Conservation (phyloP, 305 asterid species). For the Fraxinus greggii region DNA sequence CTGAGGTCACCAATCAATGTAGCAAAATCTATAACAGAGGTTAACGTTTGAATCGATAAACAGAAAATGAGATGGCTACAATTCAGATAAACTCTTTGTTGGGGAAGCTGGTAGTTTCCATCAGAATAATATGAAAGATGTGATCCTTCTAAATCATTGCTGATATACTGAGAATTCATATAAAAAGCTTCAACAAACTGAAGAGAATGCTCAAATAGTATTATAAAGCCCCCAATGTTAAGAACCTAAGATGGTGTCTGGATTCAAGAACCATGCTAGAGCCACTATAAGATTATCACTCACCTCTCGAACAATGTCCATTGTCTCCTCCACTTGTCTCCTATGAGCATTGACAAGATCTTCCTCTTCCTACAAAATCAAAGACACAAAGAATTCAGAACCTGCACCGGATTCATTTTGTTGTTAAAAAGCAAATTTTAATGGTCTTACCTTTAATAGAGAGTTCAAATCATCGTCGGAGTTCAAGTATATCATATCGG, state of each 20-base stretch:
- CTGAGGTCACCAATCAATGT: not conserved
- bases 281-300: constrained; percentile 16
- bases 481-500: constrained; percentile 54
- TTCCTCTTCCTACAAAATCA: constrained; percentile 78
- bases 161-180: not conserved
- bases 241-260: not conserved
- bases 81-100: not conserved
- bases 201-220: not conserved
- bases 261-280: not conserved
- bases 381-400: constrained; percentile 7
- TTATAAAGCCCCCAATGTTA: not conserved
- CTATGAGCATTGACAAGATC: constrained; percentile 92
- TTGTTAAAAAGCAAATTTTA: not conserved
- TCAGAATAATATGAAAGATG: not conserved
- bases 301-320: constrained; percentile 96
- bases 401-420: not conserved
- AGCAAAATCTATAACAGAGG: not conserved
- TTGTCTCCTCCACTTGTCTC: constrained; percentile 94
- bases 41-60: not conserved
- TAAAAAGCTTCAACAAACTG: not conserved
- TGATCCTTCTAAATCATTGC: not conserved
- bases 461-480: constrained; percentile 68
- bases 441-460: constrained; percentile 61
- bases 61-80: not conserved
- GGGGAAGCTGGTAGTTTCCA: not conserved